Evolutionary conservation across 2,329 filamentous ascomycete genomes (phyloP).

Genomic region (Bretziella fagacearum): DNA sequence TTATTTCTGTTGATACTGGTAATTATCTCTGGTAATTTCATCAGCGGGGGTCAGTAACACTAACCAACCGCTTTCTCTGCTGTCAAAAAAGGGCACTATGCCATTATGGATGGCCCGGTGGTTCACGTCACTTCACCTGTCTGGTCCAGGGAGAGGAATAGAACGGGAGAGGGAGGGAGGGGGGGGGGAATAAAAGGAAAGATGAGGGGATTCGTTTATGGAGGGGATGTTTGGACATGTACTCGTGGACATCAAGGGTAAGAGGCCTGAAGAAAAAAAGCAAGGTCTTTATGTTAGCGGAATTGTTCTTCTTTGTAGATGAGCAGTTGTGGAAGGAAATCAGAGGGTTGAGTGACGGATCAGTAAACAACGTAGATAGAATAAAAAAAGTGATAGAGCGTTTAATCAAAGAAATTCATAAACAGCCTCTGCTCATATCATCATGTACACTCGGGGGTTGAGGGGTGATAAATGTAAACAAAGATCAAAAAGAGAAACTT

Average conservation of each 20-base stretch:
- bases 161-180: no score
- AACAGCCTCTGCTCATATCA: constrained; percentile 31
- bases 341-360: constrained; percentile 7
- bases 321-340: constrained; percentile 6
- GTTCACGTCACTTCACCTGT: constrained; percentile 9
- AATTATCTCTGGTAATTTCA: background rate
- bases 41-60: background rate
- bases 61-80: background rate
- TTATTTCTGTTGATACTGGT: background rate
- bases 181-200: no score
- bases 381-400: constrained; percentile 13
- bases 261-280: background rate
- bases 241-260: background rate
- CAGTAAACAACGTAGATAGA: constrained; percentile 15
- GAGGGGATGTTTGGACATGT: no score
- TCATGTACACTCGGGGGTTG: constrained; percentile 20
- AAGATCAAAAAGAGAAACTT: constrained; percentile 17
- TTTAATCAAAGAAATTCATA: constrained; percentile 23
- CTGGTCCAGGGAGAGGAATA: constrained; percentile 12
- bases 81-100: background rate
- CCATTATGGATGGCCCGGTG: background rate
- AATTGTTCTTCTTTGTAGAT: background rate
- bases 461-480: background rate
- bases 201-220: no score
- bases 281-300: constrained; percentile 10